phyloP scores from a whole-genome alignment of 306 rosid species.

The Mimosa pudica region DNA sequence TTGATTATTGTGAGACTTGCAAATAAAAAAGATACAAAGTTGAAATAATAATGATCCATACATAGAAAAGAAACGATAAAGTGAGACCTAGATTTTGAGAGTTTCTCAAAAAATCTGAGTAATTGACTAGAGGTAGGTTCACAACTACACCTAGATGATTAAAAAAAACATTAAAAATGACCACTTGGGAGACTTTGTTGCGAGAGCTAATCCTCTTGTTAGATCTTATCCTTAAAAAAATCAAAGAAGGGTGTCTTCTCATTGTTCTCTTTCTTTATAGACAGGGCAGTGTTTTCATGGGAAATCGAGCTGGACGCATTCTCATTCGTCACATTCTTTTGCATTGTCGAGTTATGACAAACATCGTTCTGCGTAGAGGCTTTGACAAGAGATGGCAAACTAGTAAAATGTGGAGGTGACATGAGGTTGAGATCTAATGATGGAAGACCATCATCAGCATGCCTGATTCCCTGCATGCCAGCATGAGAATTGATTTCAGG shows the following conservation, averaged over 20 bases:
- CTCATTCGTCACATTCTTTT: constrained; percentile 63
- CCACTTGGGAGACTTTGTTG: constrained; percentile 67
- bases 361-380: constrained; percentile 47
- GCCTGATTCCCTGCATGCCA: too few relatives aligned
- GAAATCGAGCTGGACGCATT: constrained; percentile 65
- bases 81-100: constrained; percentile 1
- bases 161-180: constrained; percentile 71
- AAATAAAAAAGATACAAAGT: too few relatives aligned
- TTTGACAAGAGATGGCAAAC: constrained; percentile 54
- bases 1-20: too few relatives aligned
- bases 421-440: too few relatives aligned
- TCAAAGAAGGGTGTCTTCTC: constrained; percentile 67
- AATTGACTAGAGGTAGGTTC: constrained; percentile 65
- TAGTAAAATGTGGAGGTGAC: constrained; percentile 38
- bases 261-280: constrained; percentile 52
- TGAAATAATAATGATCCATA: too few relatives aligned
- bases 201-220: constrained; percentile 76
- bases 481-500: too few relatives aligned
- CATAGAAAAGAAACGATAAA: too few relatives aligned
- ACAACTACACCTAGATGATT: constrained; percentile 72
- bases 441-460: too few relatives aligned
- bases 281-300: constrained; percentile 56
- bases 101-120: constrained; percentile 65
- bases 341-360: constrained; percentile 42
- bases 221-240: constrained; percentile 81